Conservation (phyloP, 2,329 filamentous ascomycete species). For the Davidsoniella eucalypti region DNA sequence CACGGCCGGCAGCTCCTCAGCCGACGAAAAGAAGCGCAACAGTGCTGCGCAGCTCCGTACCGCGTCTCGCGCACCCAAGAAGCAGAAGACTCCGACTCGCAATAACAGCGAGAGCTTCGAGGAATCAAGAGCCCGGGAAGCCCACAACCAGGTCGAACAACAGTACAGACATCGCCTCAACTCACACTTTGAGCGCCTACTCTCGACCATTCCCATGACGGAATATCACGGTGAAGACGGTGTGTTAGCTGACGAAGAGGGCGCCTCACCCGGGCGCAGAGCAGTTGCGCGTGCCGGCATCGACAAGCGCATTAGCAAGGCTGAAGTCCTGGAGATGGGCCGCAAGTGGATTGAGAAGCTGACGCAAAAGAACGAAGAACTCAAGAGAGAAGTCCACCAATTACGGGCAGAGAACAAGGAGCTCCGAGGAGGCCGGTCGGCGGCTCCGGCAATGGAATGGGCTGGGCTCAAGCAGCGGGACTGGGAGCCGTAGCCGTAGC, state of each 20-base stretch:
- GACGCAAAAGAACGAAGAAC: constrained; percentile 20
- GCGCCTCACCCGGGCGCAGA: constrained; percentile 17
- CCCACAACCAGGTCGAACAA: constrained; percentile 31
- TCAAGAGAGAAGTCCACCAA: not conserved
- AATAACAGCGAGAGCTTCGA: constrained; percentile 28
- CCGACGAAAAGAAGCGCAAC: constrained; percentile 12
- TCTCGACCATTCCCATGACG: constrained; percentile 23
- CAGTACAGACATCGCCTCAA: constrained; percentile 32
- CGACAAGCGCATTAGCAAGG: constrained; percentile 24
- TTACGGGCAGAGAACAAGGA: constrained; percentile 4
- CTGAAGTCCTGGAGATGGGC: constrained; percentile 29
- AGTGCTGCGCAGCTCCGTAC: constrained; percentile 13
- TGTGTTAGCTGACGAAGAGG: constrained; percentile 16
- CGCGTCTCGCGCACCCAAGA: constrained; percentile 14
- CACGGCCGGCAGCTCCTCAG: not conserved
- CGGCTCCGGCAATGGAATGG: not conserved
- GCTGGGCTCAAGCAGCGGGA: not conserved
- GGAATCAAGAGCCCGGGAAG: constrained; percentile 19
- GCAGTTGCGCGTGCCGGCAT: constrained; percentile 14
- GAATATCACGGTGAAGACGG: constrained; percentile 17
- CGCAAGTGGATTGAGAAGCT: constrained; percentile 25
- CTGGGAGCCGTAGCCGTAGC: not conserved
- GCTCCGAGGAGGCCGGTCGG: not conserved
- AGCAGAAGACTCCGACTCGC: constrained; percentile 7
- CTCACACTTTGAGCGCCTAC: constrained; percentile 27